Evolutionary conservation across 495 filamentous ascomycete genomes (phyloP), one percentile per base, ranked within the genome.

Genomic region (Glutinoglossum americanum): DNA sequence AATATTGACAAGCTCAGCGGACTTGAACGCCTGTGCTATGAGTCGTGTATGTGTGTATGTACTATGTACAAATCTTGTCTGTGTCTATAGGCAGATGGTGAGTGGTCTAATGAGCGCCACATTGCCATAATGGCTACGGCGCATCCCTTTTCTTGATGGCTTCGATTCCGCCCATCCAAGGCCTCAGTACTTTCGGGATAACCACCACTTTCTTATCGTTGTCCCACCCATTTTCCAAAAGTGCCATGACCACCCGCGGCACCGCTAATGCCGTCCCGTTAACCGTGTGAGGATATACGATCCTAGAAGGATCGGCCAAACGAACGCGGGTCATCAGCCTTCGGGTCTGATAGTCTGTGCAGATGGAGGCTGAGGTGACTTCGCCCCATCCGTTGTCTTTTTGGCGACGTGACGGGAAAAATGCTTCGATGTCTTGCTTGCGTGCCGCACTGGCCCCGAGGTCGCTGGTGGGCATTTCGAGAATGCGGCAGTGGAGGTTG

Each of bases 221-320:
- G 65, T 85, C 75, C 86, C 88, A 97, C 3, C 89, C 83, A 65
- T 93, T 87, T 75, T 98, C 92, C 67, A 98, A 66, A n/a, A 98
- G 72, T 9, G 88, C 88, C 25, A 92, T 88, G 61, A 98, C 61
- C 21, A 98, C 83, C 35, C 92, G 73, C 19, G 92, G 93, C 19
- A 97, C 82, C 1, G 92, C 92, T 67, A 96, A 70, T 0, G 92
- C 92, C 1, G 92, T 98, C 0, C 92, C 92, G 66, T 98, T 98
- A 25, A 95, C 80, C 0, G 93, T 97, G 67, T 81, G 85, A 45
- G 86, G 84, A 44, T 59, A 73, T 49, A 56, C 67, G 15, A 72
- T 75, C 1, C 26, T 11, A 55, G 62, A 59, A 65, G 53, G 3
- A 15, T 27, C 19, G 39, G 73, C 72, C 30, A 75, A 64, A 41